Percentiles rank a stretch among this genome's conserved stretches.
phyloP scores from a whole-genome alignment of 2,329 filamentous ascomycete genomes.

The Alternaria dauci region DNA sequence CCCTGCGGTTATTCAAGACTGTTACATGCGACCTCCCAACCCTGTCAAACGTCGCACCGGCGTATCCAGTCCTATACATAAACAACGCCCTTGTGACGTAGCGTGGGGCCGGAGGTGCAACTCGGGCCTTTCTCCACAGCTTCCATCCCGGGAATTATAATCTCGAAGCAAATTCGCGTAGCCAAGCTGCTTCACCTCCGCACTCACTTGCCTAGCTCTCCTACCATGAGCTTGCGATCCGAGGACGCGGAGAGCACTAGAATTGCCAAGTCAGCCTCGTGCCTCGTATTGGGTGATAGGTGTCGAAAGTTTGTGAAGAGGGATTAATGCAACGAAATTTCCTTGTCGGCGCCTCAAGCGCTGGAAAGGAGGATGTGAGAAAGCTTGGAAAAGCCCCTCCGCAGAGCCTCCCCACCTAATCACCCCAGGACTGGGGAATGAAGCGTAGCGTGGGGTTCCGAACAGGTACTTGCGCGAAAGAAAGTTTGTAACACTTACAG shows the following conservation, averaged over 20 bases:
- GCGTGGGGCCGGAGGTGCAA: slow-evolving; percentile 25
- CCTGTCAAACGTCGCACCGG: slow-evolving; percentile 42
- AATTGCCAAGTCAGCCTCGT: slow-evolving; percentile 41
- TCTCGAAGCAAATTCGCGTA: slow-evolving; percentile 29
- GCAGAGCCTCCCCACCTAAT: background rate
- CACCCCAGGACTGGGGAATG: background rate
- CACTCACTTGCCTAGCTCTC: slow-evolving; percentile 74
- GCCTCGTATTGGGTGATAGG: slow-evolving; percentile 10
- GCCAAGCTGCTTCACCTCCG: slow-evolving; percentile 28
- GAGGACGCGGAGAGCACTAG: slow-evolving; percentile 87
- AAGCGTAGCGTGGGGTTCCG: background rate
- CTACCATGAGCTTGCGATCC: slow-evolving; percentile 84
- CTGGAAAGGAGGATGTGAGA: background rate
- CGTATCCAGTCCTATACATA: slow-evolving; percentile 40
- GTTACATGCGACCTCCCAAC: slow-evolving; percentile 25
- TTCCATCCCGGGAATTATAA: slow-evolving; percentile 32
- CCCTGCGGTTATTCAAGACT: background rate
- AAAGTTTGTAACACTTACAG: slow-evolving; percentile 66
- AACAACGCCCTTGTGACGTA: slow-evolving; percentile 36
- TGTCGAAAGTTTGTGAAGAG: slow-evolving; percentile 21
- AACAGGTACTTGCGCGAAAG: background rate
- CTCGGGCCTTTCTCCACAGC: slow-evolving; percentile 34
- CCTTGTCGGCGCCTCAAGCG: slow-evolving; percentile 3
- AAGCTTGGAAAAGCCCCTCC: background rate
- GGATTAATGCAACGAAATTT: background rate